These are phyloP conservation scores for Lactifluus rugatus DNA, from an alignment of 768 basidiomycete genomes.

Conservation along the genomic window DNA sequence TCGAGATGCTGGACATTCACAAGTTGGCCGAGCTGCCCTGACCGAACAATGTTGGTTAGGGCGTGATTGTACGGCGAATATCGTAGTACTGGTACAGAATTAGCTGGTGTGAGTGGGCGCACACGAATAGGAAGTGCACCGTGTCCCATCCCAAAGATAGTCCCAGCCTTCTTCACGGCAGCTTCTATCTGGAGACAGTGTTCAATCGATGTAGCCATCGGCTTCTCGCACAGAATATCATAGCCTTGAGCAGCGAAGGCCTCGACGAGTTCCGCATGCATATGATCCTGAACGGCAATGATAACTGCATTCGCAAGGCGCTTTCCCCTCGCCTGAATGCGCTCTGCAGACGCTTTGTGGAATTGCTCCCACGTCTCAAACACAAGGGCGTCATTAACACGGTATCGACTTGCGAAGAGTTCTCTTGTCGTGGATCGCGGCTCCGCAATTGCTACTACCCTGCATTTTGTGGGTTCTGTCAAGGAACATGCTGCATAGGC, in stretches of 20 bases:
- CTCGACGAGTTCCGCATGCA: slow-evolving; percentile 65
- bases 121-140: slow-evolving; percentile 35
- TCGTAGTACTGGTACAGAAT: slow-evolving; percentile 51
- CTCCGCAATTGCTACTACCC: slow-evolving; percentile 78
- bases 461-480: slow-evolving; percentile 50
- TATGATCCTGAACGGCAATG: slow-evolving; percentile 69
- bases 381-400: slow-evolving; percentile 56
- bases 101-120: background rate
- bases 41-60: slow-evolving; percentile 58
- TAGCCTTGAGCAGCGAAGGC: slow-evolving; percentile 78
- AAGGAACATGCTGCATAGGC: slow-evolving; percentile 57
- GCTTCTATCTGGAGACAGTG: slow-evolving; percentile 71
- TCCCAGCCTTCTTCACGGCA: slow-evolving; percentile 55
- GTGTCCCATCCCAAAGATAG: slow-evolving; percentile 83
- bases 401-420: slow-evolving; percentile 45
- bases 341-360: slow-evolving; percentile 54
- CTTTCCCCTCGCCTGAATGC: slow-evolving; percentile 50
- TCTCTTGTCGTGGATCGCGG: slow-evolving; percentile 59
- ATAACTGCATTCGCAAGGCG: slow-evolving; percentile 77
- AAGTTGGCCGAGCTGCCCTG: slow-evolving; percentile 62
- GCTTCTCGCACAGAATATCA: slow-evolving; percentile 88
- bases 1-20: slow-evolving; percentile 80
- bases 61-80: slow-evolving; percentile 79
- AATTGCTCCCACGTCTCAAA: slow-evolving; percentile 69
- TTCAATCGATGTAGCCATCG: slow-evolving; percentile 68